Percentiles rank a stretch among this genome's conserved stretches.
These are phyloP conservation scores for Pisolithus orientalis DNA, from an alignment of 768 basidiomycete species.

Conservation along the genomic window DNA sequence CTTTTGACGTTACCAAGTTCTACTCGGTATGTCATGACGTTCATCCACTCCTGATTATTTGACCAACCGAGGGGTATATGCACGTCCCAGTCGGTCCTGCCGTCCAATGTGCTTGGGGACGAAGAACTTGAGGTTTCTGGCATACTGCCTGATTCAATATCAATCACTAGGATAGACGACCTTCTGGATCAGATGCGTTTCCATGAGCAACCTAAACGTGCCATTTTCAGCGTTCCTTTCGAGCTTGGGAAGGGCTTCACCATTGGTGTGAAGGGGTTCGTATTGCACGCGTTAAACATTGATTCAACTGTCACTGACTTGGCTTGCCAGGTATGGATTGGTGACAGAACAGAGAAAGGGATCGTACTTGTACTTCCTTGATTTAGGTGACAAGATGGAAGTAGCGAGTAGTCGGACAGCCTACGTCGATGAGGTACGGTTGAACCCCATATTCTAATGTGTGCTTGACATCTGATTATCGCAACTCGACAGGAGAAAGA, in stretches of 20 bases:
- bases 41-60: neutral
- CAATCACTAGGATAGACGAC: slow-evolving; percentile 72
- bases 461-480: slow-evolving; percentile 3
- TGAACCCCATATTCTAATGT: neutral
- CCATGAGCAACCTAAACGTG: slow-evolving; percentile 77
- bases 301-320: neutral
- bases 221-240: slow-evolving; percentile 77
- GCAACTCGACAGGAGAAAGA: slow-evolving; percentile 19
- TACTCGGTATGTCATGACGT: slow-evolving; percentile 53
- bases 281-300: slow-evolving; percentile 5
- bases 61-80: slow-evolving; percentile 3
- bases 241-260: slow-evolving; percentile 66
- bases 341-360: slow-evolving; percentile 88
- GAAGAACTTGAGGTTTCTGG: slow-evolving; percentile 46
- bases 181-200: slow-evolving; percentile 75
- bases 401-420: slow-evolving; percentile 64
- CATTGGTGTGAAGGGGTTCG: slow-evolving; percentile 79
- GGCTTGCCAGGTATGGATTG: slow-evolving; percentile 64
- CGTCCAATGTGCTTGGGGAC: slow-evolving; percentile 41
- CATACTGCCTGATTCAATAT: slow-evolving; percentile 61
- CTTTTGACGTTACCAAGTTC: slow-evolving; percentile 70
- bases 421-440: slow-evolving; percentile 64
- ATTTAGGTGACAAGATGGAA: slow-evolving; percentile 71
- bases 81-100: slow-evolving; percentile 49
- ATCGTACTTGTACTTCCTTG: slow-evolving; percentile 74